Base-by-base conservation (phyloP, 2,329 filamentous ascomycete species). In the Pseudophaeomoniella oleicola region DNA sequence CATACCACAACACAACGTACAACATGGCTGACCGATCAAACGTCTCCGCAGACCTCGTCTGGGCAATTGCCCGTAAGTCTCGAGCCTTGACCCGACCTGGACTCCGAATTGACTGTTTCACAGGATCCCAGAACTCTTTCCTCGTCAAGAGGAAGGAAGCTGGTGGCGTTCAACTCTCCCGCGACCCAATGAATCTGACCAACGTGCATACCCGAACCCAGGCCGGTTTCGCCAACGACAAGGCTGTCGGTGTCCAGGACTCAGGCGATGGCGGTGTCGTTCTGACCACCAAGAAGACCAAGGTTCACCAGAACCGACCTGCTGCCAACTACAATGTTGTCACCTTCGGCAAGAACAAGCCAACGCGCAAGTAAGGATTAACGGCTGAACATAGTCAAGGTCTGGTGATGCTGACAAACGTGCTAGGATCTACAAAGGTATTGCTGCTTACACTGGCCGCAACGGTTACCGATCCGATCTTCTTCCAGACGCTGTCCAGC, bases 181-280 rank as follows among this genome's bases (percentile, higher is more conserved):
- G 82, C 54, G 88, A 96, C 62, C 84, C 87, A 55, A 68, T 94
- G 51, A 98, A 96, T 77, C 67, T 96, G 65, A 72, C 68, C 63
- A 96, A 94, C 80, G 71, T 79, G 67, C 81, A 93, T 72, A 78
- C 74, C 54, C 81, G 84, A 70, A 96, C 93, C 79, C 75, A 94
- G 66, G 83, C 83, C 55, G 90, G 90, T 57, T 92, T 86, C 66
- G 77, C 84, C 65, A 94, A 93, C 72, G 75, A 79, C 62, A 90
- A 94, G 85, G 87, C 90, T 53, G 68, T 96, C 57, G 85, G 87
- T 59, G 67, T 98, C 57, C 65, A 75, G 55, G 58, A 78, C 53
- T 71, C 64, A 51, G 75, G 85, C 63, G 81, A 88, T 65, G 83
- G 83, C 53, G 84, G 78, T 56, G 70, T 96, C 52, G 69, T 72